A percentile compares a stretch with the other conserved stretches of the same genome.
Evolutionary conservation across 1,284 basidiomycete genomes (phyloP).

Genomic region (Ceratobasidium sp.): DNA sequence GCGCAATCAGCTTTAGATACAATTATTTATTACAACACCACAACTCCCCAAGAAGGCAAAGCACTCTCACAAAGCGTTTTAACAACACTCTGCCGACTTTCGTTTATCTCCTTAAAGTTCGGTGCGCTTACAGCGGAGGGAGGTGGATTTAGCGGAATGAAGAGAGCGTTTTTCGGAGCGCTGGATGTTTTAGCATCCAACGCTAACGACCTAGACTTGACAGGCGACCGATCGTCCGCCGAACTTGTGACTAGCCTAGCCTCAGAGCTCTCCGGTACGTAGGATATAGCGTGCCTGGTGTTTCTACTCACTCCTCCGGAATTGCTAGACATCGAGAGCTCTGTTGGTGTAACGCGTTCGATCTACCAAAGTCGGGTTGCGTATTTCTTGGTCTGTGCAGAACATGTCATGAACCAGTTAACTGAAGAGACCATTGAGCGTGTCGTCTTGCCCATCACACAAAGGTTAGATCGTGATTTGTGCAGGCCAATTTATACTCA

Average conservation of each 20-base stretch:
- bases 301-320: background rate
- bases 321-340: constrained; percentile 15
- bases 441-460: constrained; percentile 44
- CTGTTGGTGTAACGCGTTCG: constrained; percentile 5
- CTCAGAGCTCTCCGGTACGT: constrained; percentile 36
- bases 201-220: constrained; percentile 22
- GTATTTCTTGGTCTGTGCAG: constrained; percentile 49
- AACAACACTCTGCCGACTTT: constrained; percentile 43
- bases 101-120: constrained; percentile 49
- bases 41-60: constrained; percentile 11
- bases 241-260: constrained; percentile 26
- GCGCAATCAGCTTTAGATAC: constrained; percentile 44
- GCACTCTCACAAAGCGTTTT: constrained; percentile 31
- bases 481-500: background rate
- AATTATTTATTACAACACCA: constrained; percentile 35
- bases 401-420: constrained; percentile 48
- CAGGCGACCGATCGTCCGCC: constrained; percentile 29
- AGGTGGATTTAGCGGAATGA: constrained; percentile 49
- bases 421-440: constrained; percentile 35
- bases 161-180: constrained; percentile 47
- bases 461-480: constrained; percentile 30
- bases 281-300: background rate
- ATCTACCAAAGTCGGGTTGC: constrained; percentile 40
- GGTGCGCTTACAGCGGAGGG: constrained; percentile 47
- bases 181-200: constrained; percentile 47